Evolutionary conservation across 73 alveolate species (phyloP), one percentile per base, ranked within the genome.

Genomic region (Urostyla sp.): DNA sequence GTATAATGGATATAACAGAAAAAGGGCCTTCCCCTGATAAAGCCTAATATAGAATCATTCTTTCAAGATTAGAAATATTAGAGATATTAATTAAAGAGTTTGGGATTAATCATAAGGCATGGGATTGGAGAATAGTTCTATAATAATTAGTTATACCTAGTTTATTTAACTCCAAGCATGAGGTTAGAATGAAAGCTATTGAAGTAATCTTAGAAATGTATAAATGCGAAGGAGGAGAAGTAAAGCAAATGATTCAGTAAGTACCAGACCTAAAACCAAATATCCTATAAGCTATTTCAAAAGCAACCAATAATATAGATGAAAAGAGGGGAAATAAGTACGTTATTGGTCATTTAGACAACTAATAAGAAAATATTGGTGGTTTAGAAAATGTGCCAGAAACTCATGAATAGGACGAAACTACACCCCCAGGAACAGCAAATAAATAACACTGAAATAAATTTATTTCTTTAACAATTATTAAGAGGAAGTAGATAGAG

Each of bases 1-100:
- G 92, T 20, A 89, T 96, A 79, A 90, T 96, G 82, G 96, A 89
- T 87, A 88, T 95, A 43, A 95, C 96, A 2, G 98, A 96, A 75
- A 90, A 88, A 45, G 98, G 96, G 16, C 96, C 93, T 24, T 89
- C 98, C 23, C 98, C 98, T 2, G 98, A 96, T 63, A 96, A 96
- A 63, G 92, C 91, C 32, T 98, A 98, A 45, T 91, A 97, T 94
- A 83, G 98, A 51, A 89, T 94, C 15, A 73, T 96, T 35, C 86
- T 93, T 31, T 96, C 99, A 0, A 84, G 99, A 75, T 72, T 95
- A 48, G 99, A 96, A 74, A 94, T 96, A 44, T 82, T 96, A 32
- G 75, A 85, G 56, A 91, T 86, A 77, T 69, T 90, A 24, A 87
- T 95, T 40, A 84, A 94, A 61, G 98, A 93, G 72, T 96, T 94